phyloP scores from a whole-genome alignment of 2,329 filamentous ascomycete species.

The Aspergillus sclerotialis region DNA sequence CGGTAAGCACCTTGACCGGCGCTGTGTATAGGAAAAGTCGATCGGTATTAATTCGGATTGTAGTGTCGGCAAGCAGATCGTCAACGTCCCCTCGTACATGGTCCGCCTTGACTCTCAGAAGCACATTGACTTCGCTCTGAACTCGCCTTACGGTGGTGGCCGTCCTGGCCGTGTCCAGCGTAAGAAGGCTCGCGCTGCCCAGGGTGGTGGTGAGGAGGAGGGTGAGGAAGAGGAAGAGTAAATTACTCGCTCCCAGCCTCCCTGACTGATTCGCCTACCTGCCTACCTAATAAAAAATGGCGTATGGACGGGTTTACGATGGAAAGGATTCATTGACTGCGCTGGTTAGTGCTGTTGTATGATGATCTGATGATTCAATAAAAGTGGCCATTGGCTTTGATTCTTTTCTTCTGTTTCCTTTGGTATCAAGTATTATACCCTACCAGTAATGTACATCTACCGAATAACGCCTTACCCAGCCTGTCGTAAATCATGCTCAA shows the following conservation, averaged over 20 bases:
- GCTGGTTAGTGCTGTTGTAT: conserved; percentile 34
- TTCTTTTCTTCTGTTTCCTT: conserved; percentile 21
- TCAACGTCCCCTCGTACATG: conserved; percentile 99
- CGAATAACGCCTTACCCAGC: too few species aligned
- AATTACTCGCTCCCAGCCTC: too few species aligned
- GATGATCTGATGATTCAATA: conserved; percentile 31
- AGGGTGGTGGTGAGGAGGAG: conserved; percentile 51
- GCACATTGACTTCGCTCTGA: conserved; percentile 99
- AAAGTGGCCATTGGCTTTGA: conserved; percentile 29
- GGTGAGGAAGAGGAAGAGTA: conserved; percentile 77
- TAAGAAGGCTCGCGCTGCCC: conserved; percentile 98
- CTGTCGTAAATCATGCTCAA: conserved; percentile 19
- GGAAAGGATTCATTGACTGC: conserved; percentile 30
- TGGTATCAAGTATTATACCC: not conserved
- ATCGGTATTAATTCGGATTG: not conserved
- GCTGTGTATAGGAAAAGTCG: not conserved
- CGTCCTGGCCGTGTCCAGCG: conserved; percentile 95
- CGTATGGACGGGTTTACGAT: conserved; percentile 32
- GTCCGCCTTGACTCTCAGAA: conserved; percentile 99
- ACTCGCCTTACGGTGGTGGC: conserved; percentile 95
- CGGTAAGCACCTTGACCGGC: conserved; percentile 49
- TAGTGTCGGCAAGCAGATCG: conserved; percentile 99
- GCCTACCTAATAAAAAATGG: too few species aligned
- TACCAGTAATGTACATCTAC: too few species aligned
- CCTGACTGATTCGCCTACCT: too few species aligned